Conservation (phyloP, 371 early-diverging fungal genomes). For the Mortierella sp. region DNA sequence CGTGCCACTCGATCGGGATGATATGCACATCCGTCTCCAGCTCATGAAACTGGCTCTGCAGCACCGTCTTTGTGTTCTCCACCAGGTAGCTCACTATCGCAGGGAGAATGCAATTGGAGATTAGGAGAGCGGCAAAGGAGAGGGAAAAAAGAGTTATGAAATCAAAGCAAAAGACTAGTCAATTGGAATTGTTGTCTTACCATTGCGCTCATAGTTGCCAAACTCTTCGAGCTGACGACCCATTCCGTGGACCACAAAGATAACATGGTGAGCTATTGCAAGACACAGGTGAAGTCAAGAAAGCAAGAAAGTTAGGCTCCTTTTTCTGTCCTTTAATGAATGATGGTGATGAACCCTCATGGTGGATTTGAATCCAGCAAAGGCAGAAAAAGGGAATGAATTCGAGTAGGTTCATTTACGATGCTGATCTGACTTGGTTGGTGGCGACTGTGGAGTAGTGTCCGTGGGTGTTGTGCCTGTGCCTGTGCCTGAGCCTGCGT, state of each 20-base stretch:
- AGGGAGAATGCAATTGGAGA: neutral
- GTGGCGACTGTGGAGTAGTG: neutral
- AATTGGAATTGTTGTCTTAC: slow-evolving; percentile 22
- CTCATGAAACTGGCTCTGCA: slow-evolving; percentile 62
- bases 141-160: neutral
- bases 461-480: neutral
- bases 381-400: neutral
- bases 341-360: too few relatives aligned
- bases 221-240: slow-evolving; percentile 71
- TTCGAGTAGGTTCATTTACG: neutral
- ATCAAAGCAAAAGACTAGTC: neutral
- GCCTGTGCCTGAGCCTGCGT: slow-evolving; percentile 16
- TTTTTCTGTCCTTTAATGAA: neutral
- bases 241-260: slow-evolving; percentile 81
- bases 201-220: slow-evolving; percentile 68
- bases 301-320: neutral
- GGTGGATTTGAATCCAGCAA: too few relatives aligned
- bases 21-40: slow-evolving; percentile 61
- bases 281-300: neutral
- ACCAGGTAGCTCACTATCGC: slow-evolving; percentile 62
- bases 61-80: slow-evolving; percentile 65
- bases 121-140: neutral
- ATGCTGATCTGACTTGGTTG: slow-evolving; percentile 2
- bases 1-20: slow-evolving; percentile 76
- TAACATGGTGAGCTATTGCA: slow-evolving; percentile 59